These are phyloP conservation scores for Xylaria sp. DNA, from an alignment of 2,329 filamentous ascomycete genomes.

Conservation along the genomic window DNA sequence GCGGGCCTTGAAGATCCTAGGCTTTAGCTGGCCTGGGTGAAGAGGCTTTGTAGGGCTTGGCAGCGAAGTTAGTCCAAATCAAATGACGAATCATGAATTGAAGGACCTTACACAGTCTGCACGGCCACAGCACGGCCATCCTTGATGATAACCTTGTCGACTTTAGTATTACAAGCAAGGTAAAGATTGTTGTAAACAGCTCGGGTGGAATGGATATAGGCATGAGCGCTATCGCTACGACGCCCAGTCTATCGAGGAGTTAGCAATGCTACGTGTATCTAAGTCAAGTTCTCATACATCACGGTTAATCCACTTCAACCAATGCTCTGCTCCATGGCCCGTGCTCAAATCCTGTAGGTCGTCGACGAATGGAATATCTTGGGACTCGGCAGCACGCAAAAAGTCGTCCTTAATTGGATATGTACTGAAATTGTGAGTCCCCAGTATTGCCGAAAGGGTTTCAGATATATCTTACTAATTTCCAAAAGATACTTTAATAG, in stretches of 20 bases:
- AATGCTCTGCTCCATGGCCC: slow-evolving; percentile 79
- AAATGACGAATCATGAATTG: slow-evolving; percentile 43
- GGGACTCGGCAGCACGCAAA: slow-evolving; percentile 75
- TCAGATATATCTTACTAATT: slow-evolving; percentile 64
- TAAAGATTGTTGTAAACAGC: slow-evolving; percentile 77
- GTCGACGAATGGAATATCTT: slow-evolving; percentile 78
- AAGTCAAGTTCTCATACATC: slow-evolving; percentile 54
- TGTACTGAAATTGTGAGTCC: slow-evolving; percentile 55
- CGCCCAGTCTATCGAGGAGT: slow-evolving; percentile 66
- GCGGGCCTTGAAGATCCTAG: slow-evolving; percentile 70
- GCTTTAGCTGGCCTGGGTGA: slow-evolving; percentile 62
- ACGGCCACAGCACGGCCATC: slow-evolving; percentile 78
- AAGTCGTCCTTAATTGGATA: slow-evolving; percentile 88
- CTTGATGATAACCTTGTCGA: slow-evolving; percentile 80
- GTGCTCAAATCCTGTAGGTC: slow-evolving; percentile 79
- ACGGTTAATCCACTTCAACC: slow-evolving; percentile 87
- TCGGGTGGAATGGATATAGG: slow-evolving; percentile 80
- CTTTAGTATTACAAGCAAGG: slow-evolving; percentile 78
- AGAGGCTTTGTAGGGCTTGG: slow-evolving; percentile 72
- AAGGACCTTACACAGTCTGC: slow-evolving; percentile 63
- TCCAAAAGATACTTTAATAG: slow-evolving; percentile 84
- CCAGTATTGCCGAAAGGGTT: neutral
- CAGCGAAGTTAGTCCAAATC: slow-evolving; percentile 31
- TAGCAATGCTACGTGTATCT: neutral
- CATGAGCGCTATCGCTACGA: slow-evolving; percentile 80